Base-by-base conservation (phyloP, 2,329 filamentous ascomycete genomes). In the Cladophialophora chaetospira region DNA sequence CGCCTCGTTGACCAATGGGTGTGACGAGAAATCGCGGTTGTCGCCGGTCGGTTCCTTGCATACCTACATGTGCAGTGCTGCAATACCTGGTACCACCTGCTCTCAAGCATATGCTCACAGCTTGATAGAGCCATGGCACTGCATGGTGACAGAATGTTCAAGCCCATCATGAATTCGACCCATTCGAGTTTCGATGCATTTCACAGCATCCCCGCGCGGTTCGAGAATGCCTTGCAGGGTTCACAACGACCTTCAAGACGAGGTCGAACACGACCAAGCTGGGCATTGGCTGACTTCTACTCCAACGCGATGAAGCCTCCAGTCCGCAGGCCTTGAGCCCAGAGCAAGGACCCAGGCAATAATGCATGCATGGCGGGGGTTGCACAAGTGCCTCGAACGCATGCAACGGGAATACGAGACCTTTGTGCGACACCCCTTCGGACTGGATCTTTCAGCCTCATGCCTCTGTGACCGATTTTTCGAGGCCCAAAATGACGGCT, bases 401-500 rank as follows among this genome's bases (percentile, higher is more conserved):
- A 25, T n/a, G 23, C 42, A 44, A 25, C 9, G 11, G 23, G 19
- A 28, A 15, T 44, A 44, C 42, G 25, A 17, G 33, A 36, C n/a
- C 25, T 40, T 31, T 6, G n/a, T 43, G 35, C 35, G 15, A 28
- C 23, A 21, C 10, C 35, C 26, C 15, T 40, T 38, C 10, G 23
- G 36, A 23, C 42, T 13, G 46, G 23, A 29, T 29, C 8, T 43
- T 17, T 43, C 35, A 51, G 48, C 48, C 48, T 51, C 48, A 51
- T 43, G 21, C 10, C 35, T 28, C 11, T 13, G 11, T 35, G 4
- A 28, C 15, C 35, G 36, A 42, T 15, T 8, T 15, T 38, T 51
- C 48, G 33, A 40, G 48, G 36, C 48, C 35, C 25, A 42, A 42
- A 17, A 29, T 21, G 25, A 28, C 26, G 42, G 23, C 21, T 44